Conservation (phyloP, 352 stramenopile species). For the Globisporangium radiosum region DNA sequence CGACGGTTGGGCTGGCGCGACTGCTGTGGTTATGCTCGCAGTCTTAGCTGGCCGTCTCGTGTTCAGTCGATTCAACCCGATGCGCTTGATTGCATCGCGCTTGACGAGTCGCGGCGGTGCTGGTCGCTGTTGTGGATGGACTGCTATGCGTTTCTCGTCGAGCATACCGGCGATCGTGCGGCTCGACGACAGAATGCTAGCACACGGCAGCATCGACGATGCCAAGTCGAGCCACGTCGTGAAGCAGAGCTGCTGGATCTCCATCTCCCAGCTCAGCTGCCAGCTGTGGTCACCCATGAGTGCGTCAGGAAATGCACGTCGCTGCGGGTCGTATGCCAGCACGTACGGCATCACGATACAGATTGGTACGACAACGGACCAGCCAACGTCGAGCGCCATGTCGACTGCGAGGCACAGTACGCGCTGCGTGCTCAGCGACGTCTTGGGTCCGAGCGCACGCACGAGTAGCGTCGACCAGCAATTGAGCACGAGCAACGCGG, state of each 20-base stretch:
- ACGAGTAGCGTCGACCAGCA: conserved; percentile 1
- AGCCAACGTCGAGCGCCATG: conserved; percentile 17
- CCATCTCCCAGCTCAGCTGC: background rate
- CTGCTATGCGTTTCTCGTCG: background rate
- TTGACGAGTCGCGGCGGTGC: too few relatives aligned
- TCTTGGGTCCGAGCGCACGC: conserved; percentile 10
- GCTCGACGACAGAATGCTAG: background rate
- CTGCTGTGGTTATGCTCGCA: background rate
- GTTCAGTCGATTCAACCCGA: too few relatives aligned
- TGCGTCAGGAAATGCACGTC: too few relatives aligned
- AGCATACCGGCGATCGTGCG: background rate
- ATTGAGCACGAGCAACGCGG: conserved; percentile 16
- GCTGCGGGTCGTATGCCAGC: too few relatives aligned
- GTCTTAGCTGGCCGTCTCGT: background rate
- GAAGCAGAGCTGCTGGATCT: background rate
- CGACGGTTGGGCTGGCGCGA: too few relatives aligned
- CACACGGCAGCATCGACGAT: background rate
- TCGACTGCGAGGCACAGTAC: conserved; percentile 16
- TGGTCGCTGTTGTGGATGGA: too few relatives aligned
- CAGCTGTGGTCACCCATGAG: background rate
- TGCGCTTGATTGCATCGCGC: too few relatives aligned
- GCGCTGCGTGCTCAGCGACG: conserved; percentile 14
- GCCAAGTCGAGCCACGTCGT: background rate
- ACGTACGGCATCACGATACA: conserved; percentile 20
- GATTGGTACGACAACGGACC: conserved; percentile 17